A percentile compares a stretch with the other conserved stretches of the same genome.
These are phyloP conservation scores for Haplographium delicatum DNA, from an alignment of 495 filamentous ascomycete species.

Conservation along the genomic window DNA sequence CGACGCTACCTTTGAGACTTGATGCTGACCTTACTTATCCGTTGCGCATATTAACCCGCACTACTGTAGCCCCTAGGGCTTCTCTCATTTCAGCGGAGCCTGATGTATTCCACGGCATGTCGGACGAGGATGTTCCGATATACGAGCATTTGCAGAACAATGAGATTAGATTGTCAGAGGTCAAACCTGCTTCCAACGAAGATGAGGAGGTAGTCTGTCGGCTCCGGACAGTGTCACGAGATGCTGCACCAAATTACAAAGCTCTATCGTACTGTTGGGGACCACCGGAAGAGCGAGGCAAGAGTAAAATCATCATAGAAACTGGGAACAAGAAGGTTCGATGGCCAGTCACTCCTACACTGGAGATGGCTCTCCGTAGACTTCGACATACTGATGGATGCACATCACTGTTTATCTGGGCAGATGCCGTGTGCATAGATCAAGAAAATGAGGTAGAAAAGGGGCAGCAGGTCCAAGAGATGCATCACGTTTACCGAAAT, in stretches of 20 bases:
- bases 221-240: not conserved
- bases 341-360: not conserved
- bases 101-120: too few species aligned
- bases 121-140: too few species aligned
- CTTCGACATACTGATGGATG: not conserved
- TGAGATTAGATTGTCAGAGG: slow-evolving; percentile 1
- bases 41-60: too few species aligned
- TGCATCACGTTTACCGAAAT: slow-evolving; percentile 11
- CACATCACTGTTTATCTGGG: slow-evolving; percentile 5
- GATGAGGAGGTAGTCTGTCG: not conserved
- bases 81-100: too few species aligned
- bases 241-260: slow-evolving; percentile 6
- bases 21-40: too few species aligned
- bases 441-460: slow-evolving; percentile 15
- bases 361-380: slow-evolving; percentile 3
- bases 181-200: not conserved
- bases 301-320: not conserved
- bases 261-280: slow-evolving; percentile 29
- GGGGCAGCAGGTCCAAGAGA: slow-evolving; percentile 8
- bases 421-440: slow-evolving; percentile 19
- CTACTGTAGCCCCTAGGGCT: too few species aligned
- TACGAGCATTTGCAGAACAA: too few species aligned
- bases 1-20: too few species aligned
- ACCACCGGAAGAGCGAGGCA: not conserved
- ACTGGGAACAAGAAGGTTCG: not conserved